phyloP scores from a whole-genome alignment of 2,329 filamentous ascomycete species.

The Epichloe sibirici region DNA sequence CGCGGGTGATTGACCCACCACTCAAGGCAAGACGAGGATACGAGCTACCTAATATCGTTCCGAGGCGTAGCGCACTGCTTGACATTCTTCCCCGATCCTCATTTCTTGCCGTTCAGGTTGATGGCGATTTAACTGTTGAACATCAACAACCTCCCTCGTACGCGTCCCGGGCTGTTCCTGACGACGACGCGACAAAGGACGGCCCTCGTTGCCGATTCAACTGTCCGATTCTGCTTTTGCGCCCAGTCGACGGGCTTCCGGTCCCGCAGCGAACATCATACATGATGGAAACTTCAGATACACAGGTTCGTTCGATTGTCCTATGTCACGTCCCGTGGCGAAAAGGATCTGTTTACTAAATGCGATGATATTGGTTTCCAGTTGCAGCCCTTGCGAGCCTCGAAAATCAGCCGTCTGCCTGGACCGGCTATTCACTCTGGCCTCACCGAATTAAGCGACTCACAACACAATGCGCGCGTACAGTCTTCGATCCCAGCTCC shows the following conservation, averaged over 20 bases:
- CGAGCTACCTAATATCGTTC: neutral
- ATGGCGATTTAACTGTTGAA: neutral
- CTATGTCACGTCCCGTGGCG: neutral
- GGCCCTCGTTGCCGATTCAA: slow-evolving; percentile 17
- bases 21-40: neutral
- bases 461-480: slow-evolving; percentile 45
- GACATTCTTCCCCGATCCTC: neutral
- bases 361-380: neutral
- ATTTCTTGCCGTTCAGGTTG: neutral
- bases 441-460: slow-evolving; percentile 45
- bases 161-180: slow-evolving; percentile 15
- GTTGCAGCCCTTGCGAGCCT: slow-evolving; percentile 16
- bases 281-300: slow-evolving; percentile 22
- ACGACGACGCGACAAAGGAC: slow-evolving; percentile 18
- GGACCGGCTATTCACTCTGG: slow-evolving; percentile 15
- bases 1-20: neutral
- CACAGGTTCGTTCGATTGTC: slow-evolving; percentile 13
- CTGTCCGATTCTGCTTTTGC: neutral
- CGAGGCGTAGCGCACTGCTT: neutral
- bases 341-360: neutral
- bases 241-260: neutral
- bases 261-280: slow-evolving; percentile 12
- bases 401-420: slow-evolving; percentile 21
- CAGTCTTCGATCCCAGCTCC: slow-evolving; percentile 30
- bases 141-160: slow-evolving; percentile 1